phyloP scores from a whole-genome alignment of 768 basidiomycete genomes.

The Scleroderma bovista region DNA sequence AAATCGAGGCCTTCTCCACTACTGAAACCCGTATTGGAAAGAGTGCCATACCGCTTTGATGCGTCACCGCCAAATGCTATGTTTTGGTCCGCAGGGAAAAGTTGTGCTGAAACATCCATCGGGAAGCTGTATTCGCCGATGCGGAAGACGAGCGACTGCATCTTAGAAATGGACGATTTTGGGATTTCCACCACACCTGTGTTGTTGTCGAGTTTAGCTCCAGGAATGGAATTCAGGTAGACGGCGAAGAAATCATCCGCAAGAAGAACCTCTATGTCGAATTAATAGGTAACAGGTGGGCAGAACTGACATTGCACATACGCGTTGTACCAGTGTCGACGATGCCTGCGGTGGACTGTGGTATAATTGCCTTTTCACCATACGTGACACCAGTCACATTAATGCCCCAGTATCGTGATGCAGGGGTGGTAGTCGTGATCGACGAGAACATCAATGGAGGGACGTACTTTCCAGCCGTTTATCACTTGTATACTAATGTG shows the following conservation, averaged over 20 bases:
- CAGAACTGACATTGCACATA: slow-evolving; percentile 1
- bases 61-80: slow-evolving; percentile 6
- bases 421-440: slow-evolving; percentile 21
- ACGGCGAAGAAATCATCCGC: slow-evolving; percentile 14
- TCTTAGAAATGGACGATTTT: slow-evolving; percentile 6
- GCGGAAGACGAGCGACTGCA: slow-evolving; percentile 12
- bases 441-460: slow-evolving; percentile 20
- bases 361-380: slow-evolving; percentile 10
- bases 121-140: slow-evolving; percentile 6
- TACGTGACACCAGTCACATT: slow-evolving; percentile 17
- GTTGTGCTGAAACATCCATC: slow-evolving; percentile 18
- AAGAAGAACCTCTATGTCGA: slow-evolving; percentile 15
- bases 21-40: background rate
- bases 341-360: slow-evolving; percentile 20
- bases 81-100: slow-evolving; percentile 15
- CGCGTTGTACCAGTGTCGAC: slow-evolving; percentile 25
- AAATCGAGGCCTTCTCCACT: slow-evolving; percentile 11
- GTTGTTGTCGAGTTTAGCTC: slow-evolving; percentile 1
- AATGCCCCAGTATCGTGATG: slow-evolving; percentile 25
- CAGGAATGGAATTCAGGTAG: slow-evolving; percentile 14
- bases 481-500: background rate
- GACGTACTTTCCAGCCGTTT: slow-evolving; percentile 10
- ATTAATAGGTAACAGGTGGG: background rate
- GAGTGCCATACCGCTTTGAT: slow-evolving; percentile 8
- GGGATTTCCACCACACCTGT: slow-evolving; percentile 16